Percentiles rank a stretch among this genome's conserved stretches.
Conservation (phyloP, 2,329 filamentous ascomycete species). For the Nigrospora osmanthi region DNA sequence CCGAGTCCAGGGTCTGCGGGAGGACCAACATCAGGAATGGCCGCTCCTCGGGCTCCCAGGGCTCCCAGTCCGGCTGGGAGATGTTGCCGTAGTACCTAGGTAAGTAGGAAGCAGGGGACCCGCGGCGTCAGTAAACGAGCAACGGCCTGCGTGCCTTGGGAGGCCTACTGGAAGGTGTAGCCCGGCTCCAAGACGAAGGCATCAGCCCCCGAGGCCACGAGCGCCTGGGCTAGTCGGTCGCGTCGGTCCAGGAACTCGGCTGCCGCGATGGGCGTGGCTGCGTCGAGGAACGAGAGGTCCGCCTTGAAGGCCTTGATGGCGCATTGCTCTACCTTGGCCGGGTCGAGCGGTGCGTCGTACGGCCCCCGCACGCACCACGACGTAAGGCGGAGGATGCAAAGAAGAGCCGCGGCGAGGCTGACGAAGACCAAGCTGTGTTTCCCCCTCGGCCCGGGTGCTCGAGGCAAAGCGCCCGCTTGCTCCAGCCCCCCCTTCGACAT, state of each 20-base stretch:
- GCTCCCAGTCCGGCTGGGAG: conserved; percentile 54
- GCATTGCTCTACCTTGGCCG: conserved; percentile 27
- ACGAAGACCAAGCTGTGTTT: no score
- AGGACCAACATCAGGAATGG: conserved; percentile 56
- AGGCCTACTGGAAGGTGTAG: conserved; percentile 48
- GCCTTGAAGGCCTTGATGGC: conserved; percentile 42
- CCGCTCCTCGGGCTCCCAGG: conserved; percentile 57
- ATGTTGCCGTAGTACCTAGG: conserved; percentile 51
- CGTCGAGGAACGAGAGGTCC: conserved; percentile 41
- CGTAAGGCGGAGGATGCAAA: background rate
- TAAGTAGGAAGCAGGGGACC: conserved; percentile 23
- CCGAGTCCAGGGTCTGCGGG: conserved; percentile 30
- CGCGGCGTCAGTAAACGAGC: background rate
- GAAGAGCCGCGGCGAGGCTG: background rate
- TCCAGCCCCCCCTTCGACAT: no score
- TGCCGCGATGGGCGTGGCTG: conserved; percentile 35
- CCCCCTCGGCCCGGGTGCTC: no score
- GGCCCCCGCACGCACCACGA: no score
- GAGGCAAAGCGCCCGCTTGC: no score
- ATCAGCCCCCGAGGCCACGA: conserved; percentile 42
- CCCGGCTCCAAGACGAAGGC: conserved; percentile 57
- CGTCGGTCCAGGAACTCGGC: conserved; percentile 47
- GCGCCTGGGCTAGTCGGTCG: conserved; percentile 46
- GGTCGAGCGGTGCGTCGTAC: background rate
- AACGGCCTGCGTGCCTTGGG: no score